These are phyloP conservation scores for Colletotrichum caudatum DNA, from an alignment of 2,329 filamentous ascomycete genomes.

Conservation along the genomic window DNA sequence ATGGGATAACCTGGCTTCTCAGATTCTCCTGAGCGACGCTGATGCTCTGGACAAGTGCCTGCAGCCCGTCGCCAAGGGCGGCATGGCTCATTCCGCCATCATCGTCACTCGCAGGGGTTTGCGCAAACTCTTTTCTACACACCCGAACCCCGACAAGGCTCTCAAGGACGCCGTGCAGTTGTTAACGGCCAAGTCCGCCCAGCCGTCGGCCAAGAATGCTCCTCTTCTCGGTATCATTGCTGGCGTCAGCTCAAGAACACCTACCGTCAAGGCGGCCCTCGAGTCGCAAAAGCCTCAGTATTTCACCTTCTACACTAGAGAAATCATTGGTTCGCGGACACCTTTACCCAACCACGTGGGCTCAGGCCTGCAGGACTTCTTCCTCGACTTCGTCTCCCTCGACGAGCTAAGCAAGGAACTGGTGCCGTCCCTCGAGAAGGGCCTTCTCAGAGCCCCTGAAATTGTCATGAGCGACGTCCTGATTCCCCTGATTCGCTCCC, in stretches of 20 bases:
- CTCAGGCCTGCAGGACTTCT: conserved; percentile 83
- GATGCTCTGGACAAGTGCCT: conserved; percentile 83
- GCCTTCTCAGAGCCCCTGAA: conserved; percentile 88
- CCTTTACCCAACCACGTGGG: conserved; percentile 79
- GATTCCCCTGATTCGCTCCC: conserved; percentile 75
- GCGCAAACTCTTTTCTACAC: conserved; percentile 75
- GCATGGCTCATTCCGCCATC: conserved; percentile 78
- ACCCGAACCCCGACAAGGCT: conserved; percentile 68
- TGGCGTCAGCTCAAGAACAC: conserved; percentile 83
- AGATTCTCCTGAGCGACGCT: conserved; percentile 77
- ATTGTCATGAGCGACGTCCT: conserved; percentile 86
- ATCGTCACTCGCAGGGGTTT: conserved; percentile 84
- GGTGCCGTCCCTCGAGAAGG: conserved; percentile 87
- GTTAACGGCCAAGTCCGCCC: conserved; percentile 75
- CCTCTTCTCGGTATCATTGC: conserved; percentile 86
- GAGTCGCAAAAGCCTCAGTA: conserved; percentile 77
- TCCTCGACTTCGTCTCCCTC: conserved; percentile 76
- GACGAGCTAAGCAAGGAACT: conserved; percentile 83
- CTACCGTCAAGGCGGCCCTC: conserved; percentile 71
- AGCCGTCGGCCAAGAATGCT: conserved; percentile 77
- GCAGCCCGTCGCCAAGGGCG: conserved; percentile 70
- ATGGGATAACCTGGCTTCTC: conserved; percentile 74
- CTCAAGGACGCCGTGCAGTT: conserved; percentile 72
- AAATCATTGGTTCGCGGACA: conserved; percentile 83
- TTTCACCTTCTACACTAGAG: conserved; percentile 85